Evolutionary conservation across 169 alveolate genomes (phyloP), one percentile per base, ranked within the genome.

Genomic region (Cyclospora cayetanensis): DNA sequence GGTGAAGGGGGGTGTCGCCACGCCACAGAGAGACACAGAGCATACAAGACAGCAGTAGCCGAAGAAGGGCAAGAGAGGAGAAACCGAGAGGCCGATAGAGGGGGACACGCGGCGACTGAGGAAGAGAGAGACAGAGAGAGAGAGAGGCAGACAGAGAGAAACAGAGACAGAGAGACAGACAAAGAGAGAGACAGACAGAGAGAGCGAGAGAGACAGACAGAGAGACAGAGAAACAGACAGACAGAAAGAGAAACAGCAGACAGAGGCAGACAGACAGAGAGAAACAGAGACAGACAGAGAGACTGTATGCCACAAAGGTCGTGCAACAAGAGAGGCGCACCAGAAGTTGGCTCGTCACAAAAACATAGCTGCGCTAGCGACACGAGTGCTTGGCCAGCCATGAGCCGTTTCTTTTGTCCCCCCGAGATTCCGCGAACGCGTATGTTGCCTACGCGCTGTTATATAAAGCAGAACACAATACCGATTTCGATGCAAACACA

Each of bases 271-370:
- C 1, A 60, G 11, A 60, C 5, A 2, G 1, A 60, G 0, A 18
- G 0, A n/a, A 60, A 60, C 5, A 46, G 60, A 46, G 20, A 15
- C 20, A 46, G 20, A 46, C 11, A 46, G 60, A 46, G 20, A 15
- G n/a, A n/a, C n/a, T n/a, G n/a, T n/a, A n/a, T n/a, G n/a, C n/a
- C n/a, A n/a, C n/a, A n/a, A n/a, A n/a, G n/a, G n/a, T n/a, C n/a
- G n/a, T n/a, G 15, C 15, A 9, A 46, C 11, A 46, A 0, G 20
- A 46, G 20, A 46, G 11, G 20, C 37, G 15, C 22, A 72, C 84
- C 84, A 15, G 84, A 72, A 15, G 84, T 72, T 29, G 60, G 53
- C n/a, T 72, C 84, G 84, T 72, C 84, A 60, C 84, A 72, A 25
- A 72, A 72, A 43, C 53, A 39, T 34, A 72, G 84, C 18, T 29